Conservation (phyloP, 768 basidiomycete species). For the Suillus luteus region DNA sequence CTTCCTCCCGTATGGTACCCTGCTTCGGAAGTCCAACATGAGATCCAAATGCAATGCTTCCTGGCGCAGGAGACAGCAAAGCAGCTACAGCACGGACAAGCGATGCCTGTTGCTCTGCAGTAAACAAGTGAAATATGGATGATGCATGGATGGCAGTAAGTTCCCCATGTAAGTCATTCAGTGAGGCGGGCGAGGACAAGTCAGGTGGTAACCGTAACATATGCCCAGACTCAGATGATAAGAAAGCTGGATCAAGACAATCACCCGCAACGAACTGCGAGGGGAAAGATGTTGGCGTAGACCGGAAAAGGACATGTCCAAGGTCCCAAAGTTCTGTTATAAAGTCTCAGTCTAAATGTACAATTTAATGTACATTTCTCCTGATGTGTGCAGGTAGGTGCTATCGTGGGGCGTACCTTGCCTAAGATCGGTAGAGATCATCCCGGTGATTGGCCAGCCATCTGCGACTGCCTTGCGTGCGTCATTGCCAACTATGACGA, state of each 20-base stretch:
- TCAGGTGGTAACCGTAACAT: conserved; percentile 22
- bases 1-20: conserved; percentile 10
- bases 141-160: conserved; percentile 52
- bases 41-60: conserved; percentile 34
- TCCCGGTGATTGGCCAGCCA: conserved; percentile 41
- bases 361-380: no score
- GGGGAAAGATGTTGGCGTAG: conserved; percentile 53
- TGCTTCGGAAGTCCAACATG: conserved; percentile 24
- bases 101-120: conserved; percentile 5
- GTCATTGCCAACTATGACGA: conserved; percentile 43
- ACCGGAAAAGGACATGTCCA: conserved; percentile 61
- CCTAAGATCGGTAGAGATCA: conserved; percentile 41
- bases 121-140: conserved; percentile 44
- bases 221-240: conserved; percentile 32
- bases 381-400: no score
- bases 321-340: conserved; percentile 57
- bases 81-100: conserved; percentile 21
- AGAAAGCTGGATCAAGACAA: conserved; percentile 46
- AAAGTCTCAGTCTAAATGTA: neutral
- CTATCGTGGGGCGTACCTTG: conserved; percentile 29
- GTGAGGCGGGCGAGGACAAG: conserved; percentile 37
- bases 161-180: conserved; percentile 48
- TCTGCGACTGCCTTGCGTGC: conserved; percentile 42
- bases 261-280: conserved; percentile 59
- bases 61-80: conserved; percentile 30